These are phyloP conservation scores for Colletotrichum zoysiae DNA, from an alignment of 2,329 filamentous ascomycete genomes.

Conservation along the genomic window DNA sequence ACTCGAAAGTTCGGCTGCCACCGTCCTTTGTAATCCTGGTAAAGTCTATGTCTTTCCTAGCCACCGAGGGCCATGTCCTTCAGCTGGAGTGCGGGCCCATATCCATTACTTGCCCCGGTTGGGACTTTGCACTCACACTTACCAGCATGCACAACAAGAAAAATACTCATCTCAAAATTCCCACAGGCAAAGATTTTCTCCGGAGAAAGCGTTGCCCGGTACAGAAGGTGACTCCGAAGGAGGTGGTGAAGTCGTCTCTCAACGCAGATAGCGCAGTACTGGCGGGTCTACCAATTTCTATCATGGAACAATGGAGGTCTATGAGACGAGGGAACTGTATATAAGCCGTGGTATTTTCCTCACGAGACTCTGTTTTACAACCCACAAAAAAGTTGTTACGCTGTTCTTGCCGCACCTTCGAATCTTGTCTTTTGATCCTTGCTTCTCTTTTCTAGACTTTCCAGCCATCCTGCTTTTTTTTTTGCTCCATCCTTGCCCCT, in stretches of 20 bases:
- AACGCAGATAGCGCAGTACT: background rate
- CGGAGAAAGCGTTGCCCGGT: conserved; percentile 5
- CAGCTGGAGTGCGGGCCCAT: background rate
- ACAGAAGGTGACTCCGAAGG: background rate
- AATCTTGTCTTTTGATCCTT: background rate
- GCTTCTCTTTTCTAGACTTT: background rate
- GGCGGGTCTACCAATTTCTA: background rate
- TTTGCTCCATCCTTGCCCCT: background rate
- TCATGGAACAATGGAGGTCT: background rate
- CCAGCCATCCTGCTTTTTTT: too few relatives aligned
- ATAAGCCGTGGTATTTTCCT: background rate
- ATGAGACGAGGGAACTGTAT: background rate
- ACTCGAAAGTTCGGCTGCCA: background rate
- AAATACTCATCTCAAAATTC: background rate
- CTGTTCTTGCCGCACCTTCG: too few relatives aligned
- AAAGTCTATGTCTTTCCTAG: background rate
- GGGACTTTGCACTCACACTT: background rate
- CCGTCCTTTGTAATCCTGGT: background rate
- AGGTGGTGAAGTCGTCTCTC: background rate
- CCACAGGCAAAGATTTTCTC: background rate
- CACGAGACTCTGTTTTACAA: background rate
- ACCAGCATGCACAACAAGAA: background rate
- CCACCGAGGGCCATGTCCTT: background rate
- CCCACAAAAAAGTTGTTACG: background rate
- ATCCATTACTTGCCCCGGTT: background rate